Percentiles rank a stretch among this genome's conserved stretches.
Conservation (phyloP, 768 basidiomycete species). For the Phanerodontia chrysosporium region DNA sequence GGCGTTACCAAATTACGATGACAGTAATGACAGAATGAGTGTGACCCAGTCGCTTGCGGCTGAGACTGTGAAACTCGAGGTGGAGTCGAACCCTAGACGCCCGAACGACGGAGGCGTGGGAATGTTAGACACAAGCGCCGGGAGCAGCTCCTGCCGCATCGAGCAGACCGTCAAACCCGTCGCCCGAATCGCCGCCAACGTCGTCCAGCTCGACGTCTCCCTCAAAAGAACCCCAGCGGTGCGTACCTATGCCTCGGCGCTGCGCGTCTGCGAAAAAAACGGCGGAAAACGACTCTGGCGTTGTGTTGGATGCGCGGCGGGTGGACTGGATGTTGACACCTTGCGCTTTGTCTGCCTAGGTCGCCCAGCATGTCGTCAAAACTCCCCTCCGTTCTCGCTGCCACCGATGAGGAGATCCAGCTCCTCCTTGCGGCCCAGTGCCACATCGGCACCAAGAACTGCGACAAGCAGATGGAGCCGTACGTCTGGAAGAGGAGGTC, state of each 20-base stretch:
- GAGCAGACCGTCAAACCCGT: conserved; percentile 9
- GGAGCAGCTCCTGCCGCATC: background rate
- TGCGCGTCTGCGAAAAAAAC: conserved; percentile 23
- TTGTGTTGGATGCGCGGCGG: conserved; percentile 32
- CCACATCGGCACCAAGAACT: conserved; percentile 98
- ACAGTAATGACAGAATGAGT: too few species aligned
- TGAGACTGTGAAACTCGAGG: too few species aligned
- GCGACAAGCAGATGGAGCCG: conserved; percentile 97
- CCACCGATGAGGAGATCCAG: conserved; percentile 97
- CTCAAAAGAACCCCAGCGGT: conserved; percentile 37
- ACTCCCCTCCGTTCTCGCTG: conserved; percentile 88
- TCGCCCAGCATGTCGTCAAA: conserved; percentile 66
- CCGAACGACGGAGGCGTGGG: too few species aligned
- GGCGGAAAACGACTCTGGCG: conserved; percentile 18
- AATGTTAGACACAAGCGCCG: background rate
- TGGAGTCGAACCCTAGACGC: too few species aligned
- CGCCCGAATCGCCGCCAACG: conserved; percentile 32
- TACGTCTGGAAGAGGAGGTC: conserved; percentile 97
- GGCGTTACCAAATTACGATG: too few species aligned
- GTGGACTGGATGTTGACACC: conserved; percentile 31
- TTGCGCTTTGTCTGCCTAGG: conserved; percentile 20
- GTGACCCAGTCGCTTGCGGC: too few species aligned
- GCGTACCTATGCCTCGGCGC: conserved; percentile 25
- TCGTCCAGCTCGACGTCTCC: conserved; percentile 37
- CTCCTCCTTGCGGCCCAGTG: conserved; percentile 92